A percentile compares a stretch with the other conserved stretches of the same genome.
Conservation (phyloP, 805 yeast species). For the Wickerhamomyces canadensis region DNA sequence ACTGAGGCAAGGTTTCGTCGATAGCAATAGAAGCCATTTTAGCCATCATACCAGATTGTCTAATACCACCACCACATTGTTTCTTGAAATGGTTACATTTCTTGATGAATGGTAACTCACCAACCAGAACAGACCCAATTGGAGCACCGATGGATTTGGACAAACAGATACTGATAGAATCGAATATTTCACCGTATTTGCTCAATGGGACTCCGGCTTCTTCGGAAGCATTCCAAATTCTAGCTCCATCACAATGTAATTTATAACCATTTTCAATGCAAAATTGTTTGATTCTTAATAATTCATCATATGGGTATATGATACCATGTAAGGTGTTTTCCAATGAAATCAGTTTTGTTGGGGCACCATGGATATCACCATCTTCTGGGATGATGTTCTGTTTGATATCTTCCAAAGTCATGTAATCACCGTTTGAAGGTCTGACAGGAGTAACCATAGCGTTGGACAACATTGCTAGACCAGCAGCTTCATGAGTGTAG, state of each 20-base stretch:
- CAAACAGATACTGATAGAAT: slow-evolving; percentile 83
- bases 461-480: slow-evolving; percentile 80
- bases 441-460: slow-evolving; percentile 87
- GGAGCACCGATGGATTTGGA: slow-evolving; percentile 94
- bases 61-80: slow-evolving; percentile 89
- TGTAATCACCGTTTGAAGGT: slow-evolving; percentile 67
- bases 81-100: slow-evolving; percentile 83
- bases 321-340: slow-evolving; percentile 87
- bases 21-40: slow-evolving; percentile 78
- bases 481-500: slow-evolving; percentile 81
- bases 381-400: slow-evolving; percentile 57
- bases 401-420: slow-evolving; percentile 74
- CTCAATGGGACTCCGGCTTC: slow-evolving; percentile 49
- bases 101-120: slow-evolving; percentile 48
- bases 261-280: slow-evolving; percentile 54
- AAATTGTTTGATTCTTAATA: slow-evolving; percentile 64
- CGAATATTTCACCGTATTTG: slow-evolving; percentile 74
- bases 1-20: slow-evolving; percentile 54
- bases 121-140: slow-evolving; percentile 83
- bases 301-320: slow-evolving; percentile 76
- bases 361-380: slow-evolving; percentile 82
- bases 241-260: slow-evolving; percentile 89
- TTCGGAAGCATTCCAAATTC: slow-evolving; percentile 84
- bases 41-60: slow-evolving; percentile 81
- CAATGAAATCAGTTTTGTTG: slow-evolving; percentile 74